Base-by-base conservation (phyloP, 202 grass and related monocot species). In the Dendrocalamus latiflorus region DNA sequence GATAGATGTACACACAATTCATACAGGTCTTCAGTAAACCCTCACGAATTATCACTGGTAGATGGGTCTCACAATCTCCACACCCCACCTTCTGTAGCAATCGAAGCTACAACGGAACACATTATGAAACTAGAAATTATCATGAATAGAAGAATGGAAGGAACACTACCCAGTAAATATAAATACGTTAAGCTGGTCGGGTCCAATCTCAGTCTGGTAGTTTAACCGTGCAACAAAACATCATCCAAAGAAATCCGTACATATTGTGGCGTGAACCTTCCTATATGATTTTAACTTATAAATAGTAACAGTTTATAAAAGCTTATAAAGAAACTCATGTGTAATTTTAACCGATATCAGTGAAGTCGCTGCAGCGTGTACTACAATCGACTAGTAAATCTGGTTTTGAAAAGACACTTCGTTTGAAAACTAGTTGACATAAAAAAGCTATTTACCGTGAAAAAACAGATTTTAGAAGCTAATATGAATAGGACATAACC, bases 361-460 rank as follows among this genome's bases (percentile, higher is more conserved):
- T 5, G 33, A 34, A 5, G 4, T 34, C 4, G 4, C 33, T 34
- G 33, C 0, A 34, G 4, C 4, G 33, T 34, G 0, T 34, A 5
- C 4, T 34, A 34, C 33, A 34, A 34, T 34, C 4, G 4, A 34
- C 33, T 34, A 5, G 33, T 34, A 34, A 30, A 30, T 30, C 3
- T 30, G 4, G 0, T 0, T 0, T 34, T 4, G 0, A 34, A 34
- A 34, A 34, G 4, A 5, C 33, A 34, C 0, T 34, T 0, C 4
- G 4, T 34, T 34, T 34, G 4, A 34, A n/a, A 34, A 5, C 4
- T 34, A 34, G 3, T 4, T 34, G 5, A 0, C 5, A 5, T 34
- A 34, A 5, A 34, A 34, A 34, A 34, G 0, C 4, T 34, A 34
- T 34, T 34, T 34, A 5, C 0, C 0, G 0, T 34, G 5, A 4